Evolutionary conservation across 257 asterid genomes (phyloP).

Genomic region (Nicotiana obtusifolia): DNA sequence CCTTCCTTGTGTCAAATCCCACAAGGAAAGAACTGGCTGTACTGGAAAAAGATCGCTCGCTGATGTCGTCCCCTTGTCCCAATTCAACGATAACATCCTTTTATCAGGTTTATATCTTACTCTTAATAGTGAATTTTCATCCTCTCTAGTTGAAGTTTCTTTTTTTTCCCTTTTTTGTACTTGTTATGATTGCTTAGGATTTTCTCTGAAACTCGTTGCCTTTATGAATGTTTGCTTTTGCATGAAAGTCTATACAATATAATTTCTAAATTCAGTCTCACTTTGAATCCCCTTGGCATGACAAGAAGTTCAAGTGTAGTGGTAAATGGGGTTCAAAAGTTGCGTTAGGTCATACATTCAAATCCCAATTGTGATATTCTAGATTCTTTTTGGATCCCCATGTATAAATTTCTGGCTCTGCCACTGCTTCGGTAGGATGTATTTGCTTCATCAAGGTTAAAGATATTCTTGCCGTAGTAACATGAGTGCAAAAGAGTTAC

Average conservation of each 20-base stretch:
- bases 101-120: constrained; percentile 47
- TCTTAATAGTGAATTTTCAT: no score
- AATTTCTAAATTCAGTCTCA: no score
- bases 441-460: neutral
- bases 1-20: constrained; percentile 84
- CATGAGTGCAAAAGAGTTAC: neutral
- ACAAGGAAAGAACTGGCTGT: constrained; percentile 74
- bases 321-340: no score
- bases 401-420: no score
- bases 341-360: no score
- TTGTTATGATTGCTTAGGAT: neutral
- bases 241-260: no score
- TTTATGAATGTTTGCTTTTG: neutral
- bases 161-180: neutral
- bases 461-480: neutral
- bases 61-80: constrained; percentile 52
- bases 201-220: neutral
- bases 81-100: constrained; percentile 64
- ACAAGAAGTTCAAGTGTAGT: no score
- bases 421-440: no score
- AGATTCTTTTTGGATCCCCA: no score
- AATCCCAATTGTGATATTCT: no score
- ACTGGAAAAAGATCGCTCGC: constrained; percentile 58
- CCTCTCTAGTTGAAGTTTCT: no score
- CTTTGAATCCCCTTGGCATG: no score